Evolutionary conservation across 108 stramenopile genomes (phyloP).

Genomic region (Chaetoceros muelleri): DNA sequence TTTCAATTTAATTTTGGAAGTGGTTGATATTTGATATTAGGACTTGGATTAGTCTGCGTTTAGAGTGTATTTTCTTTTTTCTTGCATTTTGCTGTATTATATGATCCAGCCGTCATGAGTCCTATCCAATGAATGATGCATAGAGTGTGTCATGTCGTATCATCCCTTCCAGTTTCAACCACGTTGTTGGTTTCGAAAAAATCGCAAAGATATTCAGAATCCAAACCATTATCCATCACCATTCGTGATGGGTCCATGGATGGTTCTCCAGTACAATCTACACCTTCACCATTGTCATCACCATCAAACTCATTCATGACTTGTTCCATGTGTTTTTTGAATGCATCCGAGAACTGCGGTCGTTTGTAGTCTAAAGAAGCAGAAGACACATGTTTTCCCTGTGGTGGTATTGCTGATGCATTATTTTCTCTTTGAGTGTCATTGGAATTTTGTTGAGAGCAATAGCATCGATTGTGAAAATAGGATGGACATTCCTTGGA

Average conservation of each 20-base stretch:
- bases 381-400: too few species aligned
- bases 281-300: neutral
- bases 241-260: neutral
- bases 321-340: neutral
- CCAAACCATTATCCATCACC: neutral
- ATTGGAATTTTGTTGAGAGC: too few species aligned
- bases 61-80: neutral
- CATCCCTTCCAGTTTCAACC: neutral
- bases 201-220: neutral
- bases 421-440: too few species aligned
- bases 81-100: neutral
- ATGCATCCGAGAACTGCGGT: neutral
- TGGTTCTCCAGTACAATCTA: neutral
- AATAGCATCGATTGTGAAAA: too few species aligned
- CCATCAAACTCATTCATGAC: neutral
- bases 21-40: neutral
- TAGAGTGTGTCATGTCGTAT: too few species aligned
- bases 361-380: neutral
- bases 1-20: slow-evolving; percentile 36
- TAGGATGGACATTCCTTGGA: too few species aligned
- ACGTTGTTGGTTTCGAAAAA: too few species aligned
- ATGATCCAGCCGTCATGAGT: too few species aligned
- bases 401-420: too few species aligned
- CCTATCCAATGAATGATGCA: too few species aligned
- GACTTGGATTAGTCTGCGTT: neutral